A percentile compares a stretch with the other conserved stretches of the same genome.
Conservation (phyloP, 805 yeast species). For the Dipodascus geniculatus region DNA sequence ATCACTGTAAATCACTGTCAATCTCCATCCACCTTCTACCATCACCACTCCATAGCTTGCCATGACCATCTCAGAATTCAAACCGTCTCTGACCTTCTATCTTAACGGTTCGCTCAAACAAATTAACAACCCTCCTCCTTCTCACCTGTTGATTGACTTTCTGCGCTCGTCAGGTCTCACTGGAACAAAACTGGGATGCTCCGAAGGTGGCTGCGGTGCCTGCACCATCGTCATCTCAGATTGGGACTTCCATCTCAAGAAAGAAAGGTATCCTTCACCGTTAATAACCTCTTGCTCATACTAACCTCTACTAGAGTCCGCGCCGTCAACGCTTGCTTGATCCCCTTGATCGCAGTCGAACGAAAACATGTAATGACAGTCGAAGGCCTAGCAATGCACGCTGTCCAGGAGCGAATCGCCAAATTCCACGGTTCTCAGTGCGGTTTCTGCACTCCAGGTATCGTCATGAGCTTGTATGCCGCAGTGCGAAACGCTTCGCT, state of each 20-base stretch:
- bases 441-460: slow-evolving; percentile 42
- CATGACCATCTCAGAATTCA: not conserved
- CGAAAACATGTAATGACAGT: slow-evolving; percentile 37
- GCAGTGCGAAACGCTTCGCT: slow-evolving; percentile 31
- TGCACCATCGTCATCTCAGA: slow-evolving; percentile 34
- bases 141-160: slow-evolving; percentile 33
- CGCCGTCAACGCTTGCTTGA: slow-evolving; percentile 37
- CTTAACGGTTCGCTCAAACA: slow-evolving; percentile 30
- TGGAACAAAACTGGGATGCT: slow-evolving; percentile 39
- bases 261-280: slow-evolving; percentile 21
- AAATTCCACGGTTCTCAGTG: slow-evolving; percentile 40
- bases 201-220: slow-evolving; percentile 43
- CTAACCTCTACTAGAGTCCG: slow-evolving; percentile 15
- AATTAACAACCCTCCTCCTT: slow-evolving; percentile 32
- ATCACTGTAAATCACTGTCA: too few relatives aligned
- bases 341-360: slow-evolving; percentile 34
- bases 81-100: slow-evolving; percentile 22
- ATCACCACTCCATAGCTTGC: too few relatives aligned
- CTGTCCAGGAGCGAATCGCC: slow-evolving; percentile 39
- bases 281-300: not conserved
- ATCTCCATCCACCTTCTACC: too few relatives aligned
- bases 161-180: slow-evolving; percentile 29
- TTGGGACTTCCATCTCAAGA: slow-evolving; percentile 20
- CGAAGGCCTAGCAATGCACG: slow-evolving; percentile 38
- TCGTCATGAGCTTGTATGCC: slow-evolving; percentile 37